A percentile compares a stretch with the other conserved stretches of the same genome.
These are phyloP conservation scores for Carex parvula DNA, from an alignment of 176 grass and related monocot genomes.

Conservation along the genomic window DNA sequence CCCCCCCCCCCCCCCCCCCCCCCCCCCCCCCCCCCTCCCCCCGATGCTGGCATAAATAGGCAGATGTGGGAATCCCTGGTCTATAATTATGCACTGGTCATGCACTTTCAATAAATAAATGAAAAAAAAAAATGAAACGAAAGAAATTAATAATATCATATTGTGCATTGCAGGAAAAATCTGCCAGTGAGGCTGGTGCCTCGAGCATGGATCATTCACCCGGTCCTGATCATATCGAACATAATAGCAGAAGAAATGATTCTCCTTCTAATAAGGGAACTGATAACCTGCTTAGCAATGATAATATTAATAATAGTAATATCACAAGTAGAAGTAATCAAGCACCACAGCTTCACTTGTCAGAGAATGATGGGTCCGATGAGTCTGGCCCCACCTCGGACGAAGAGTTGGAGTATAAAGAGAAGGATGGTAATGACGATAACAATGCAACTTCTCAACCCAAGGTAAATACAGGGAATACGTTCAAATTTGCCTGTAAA, in stretches of 20 bases:
- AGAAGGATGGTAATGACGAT: conserved; percentile 3
- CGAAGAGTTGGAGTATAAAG: conserved; percentile 13
- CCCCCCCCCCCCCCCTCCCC: no score
- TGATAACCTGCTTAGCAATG: not conserved
- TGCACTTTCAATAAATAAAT: not conserved
- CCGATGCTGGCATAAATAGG: not conserved
- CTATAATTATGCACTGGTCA: not conserved
- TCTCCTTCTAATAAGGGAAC: not conserved
- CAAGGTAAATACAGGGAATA: conserved; percentile 10
- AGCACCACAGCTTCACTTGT: not conserved
- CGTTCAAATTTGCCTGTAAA: not conserved
- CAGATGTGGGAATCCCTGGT: not conserved
- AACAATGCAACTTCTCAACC: conserved; percentile 18
- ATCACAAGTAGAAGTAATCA: not conserved
- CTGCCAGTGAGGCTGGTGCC: conserved; percentile 7
- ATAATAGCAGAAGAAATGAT: conserved; percentile 1
- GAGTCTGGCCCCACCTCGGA: not conserved
- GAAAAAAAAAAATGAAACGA: not conserved
- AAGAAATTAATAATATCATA: not conserved
- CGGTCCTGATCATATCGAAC: conserved; percentile 1
- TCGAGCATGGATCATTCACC: conserved; percentile 22
- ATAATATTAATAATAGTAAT: conserved; percentile 9
- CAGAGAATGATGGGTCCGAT: conserved; percentile 10
- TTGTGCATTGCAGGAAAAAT: conserved; percentile 11
- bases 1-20: no score